Base-by-base conservation (phyloP, 495 filamentous ascomycete genomes). In the Hypoxylon lenormandii region DNA sequence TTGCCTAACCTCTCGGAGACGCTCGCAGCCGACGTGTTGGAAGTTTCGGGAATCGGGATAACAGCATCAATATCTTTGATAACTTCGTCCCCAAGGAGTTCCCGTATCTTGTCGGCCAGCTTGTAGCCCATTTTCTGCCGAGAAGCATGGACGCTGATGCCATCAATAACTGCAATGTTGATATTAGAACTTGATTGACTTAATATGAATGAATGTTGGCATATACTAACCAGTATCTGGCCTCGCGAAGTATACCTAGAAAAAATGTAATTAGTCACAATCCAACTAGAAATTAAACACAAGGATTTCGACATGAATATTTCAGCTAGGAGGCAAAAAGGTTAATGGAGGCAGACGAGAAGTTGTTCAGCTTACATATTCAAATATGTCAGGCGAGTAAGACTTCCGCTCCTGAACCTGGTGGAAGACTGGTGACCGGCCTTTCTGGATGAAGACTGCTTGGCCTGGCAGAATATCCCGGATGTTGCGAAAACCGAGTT, bases 331-430 rank as follows among this genome's bases (percentile, higher is more conserved):
- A 50, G 38, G 38, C 54, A 8, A 22, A 1, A 3, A 37, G 16
- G 13, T 1, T 52, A 84, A 82, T 74, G 83, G 83, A 62, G 88
- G 88, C 1, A 22, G 3, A 2, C 11, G 11, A 5, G 12, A 45
- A 18, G 22, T 19, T 0, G 28, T 3, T 50, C 7, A 21, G 60
- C 70, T 51, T 56, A 76, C 74, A 72, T 90, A 97, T 80, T 97
- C 95, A 74, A 98, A 98, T 58, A 97, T 93, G 77, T 98, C 95
- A 1, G 95, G 95, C 8, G 93, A 87, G 73, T 97, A 97, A 50
- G 84, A 83, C 71, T 88, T 84, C 64, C 84, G 86, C 30, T 85
- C 77, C 33, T 88, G 86, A 6, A 98, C 90, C 72, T 97, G 93
- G 61, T 86, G 85, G 80, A 93, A 90, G 40, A 88, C 81, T 0